phyloP scores from a whole-genome alignment of 1,284 basidiomycete genomes.

The Megacollybia platyphylla region DNA sequence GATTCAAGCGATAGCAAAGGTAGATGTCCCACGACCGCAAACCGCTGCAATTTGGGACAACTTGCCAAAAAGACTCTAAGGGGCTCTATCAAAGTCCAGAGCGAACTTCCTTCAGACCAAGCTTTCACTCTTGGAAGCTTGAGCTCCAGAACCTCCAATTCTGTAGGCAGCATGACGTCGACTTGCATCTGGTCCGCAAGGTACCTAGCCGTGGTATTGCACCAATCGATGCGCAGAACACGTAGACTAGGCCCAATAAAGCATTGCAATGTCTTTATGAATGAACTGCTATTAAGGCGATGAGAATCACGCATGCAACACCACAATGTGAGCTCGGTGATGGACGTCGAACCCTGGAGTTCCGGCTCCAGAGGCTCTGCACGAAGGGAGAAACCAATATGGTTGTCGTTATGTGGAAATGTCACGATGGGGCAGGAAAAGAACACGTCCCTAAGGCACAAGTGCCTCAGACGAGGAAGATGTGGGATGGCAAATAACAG shows the following conservation, averaged over 20 bases:
- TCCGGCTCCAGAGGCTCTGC: background rate
- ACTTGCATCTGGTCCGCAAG: background rate
- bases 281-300: background rate
- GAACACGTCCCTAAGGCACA: background rate
- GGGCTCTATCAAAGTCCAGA: background rate
- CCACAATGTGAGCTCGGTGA: background rate
- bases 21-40: background rate
- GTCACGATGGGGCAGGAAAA: background rate
- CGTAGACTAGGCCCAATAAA: background rate
- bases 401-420: background rate
- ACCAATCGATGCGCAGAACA: slow-evolving; percentile 1
- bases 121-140: background rate
- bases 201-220: background rate
- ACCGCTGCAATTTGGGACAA: background rate
- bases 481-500: background rate
- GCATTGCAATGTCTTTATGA: background rate
- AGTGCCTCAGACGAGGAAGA: background rate
- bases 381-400: background rate
- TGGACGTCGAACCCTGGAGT: background rate
- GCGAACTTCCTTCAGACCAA: slow-evolving; percentile 1
- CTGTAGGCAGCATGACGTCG: background rate
- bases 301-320: background rate
- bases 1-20: background rate
- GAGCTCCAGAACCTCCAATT: background rate
- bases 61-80: background rate